phyloP scores from a whole-genome alignment of 345 rosid species.

The Garcia nutans region DNA sequence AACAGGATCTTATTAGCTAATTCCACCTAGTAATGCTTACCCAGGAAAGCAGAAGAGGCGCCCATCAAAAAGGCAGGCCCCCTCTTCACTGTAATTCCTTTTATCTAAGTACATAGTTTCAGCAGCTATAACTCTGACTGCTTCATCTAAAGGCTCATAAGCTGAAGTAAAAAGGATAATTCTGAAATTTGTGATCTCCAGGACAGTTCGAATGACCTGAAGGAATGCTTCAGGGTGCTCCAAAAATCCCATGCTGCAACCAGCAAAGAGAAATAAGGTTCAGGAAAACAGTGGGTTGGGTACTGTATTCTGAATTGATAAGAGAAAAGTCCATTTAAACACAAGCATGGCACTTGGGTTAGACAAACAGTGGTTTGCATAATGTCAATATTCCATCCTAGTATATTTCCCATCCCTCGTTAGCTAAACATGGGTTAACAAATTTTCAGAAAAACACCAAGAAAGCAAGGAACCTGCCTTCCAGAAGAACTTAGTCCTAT shows the following conservation, averaged over 20 bases:
- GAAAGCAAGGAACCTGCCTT: constrained; percentile 50
- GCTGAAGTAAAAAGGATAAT: constrained; percentile 59
- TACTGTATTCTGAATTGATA: not conserved
- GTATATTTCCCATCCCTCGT: not conserved
- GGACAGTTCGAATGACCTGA: constrained; percentile 41
- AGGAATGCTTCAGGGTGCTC: constrained; percentile 53
- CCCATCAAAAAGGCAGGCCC: constrained; percentile 41
- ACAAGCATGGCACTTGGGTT: constrained; percentile 2
- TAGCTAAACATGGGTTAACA: not conserved
- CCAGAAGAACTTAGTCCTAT: constrained; percentile 78
- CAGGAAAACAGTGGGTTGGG: not conserved
- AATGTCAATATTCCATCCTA: not conserved
- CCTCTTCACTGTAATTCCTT: constrained; percentile 31
- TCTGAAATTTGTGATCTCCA: constrained; percentile 44
- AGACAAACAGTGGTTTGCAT: not conserved
- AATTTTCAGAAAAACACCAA: not conserved
- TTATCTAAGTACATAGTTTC: constrained; percentile 21
- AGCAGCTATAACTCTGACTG: constrained; percentile 30
- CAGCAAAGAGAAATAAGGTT: constrained; percentile 10
- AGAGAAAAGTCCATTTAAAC: not conserved
- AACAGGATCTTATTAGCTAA: not conserved
- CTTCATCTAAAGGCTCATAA: constrained; percentile 53
- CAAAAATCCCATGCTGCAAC: constrained; percentile 62
- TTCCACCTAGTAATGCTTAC: constrained; percentile 28
- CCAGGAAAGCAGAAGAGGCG: constrained; percentile 57